Evolutionary conservation across 768 basidiomycete genomes (phyloP), one percentile per base, ranked within the genome.

Genomic region (Pluteus cervinus): DNA sequence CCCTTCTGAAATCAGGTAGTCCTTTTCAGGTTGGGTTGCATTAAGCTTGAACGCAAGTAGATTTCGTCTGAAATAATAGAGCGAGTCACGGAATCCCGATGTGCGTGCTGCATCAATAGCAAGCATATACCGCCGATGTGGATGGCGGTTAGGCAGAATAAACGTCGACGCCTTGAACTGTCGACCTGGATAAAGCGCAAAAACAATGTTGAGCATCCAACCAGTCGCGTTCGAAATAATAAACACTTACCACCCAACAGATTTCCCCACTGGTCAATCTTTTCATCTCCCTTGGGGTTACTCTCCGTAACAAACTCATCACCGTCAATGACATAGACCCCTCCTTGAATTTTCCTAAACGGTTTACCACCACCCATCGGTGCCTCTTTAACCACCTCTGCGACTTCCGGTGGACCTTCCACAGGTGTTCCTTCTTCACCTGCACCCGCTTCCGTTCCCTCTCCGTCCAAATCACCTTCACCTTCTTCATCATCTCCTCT

Each of bases 21-120:
- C 90, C 56, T 97, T 96, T 62, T 98, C 96, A 12, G 76, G 71
- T 41, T 90, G 85, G 0, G 83, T 86, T 22, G 90, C 89, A 45
- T 83, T 84, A 42, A 96, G 73, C 60, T 98, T 98, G 67, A 92
- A 71, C 11, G 94, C 85, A 20, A 90, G 78, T 0, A 79, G 78
- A 46, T 94, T 96, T 5, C 91, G 76, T 3, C 96, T 84, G 62
- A 97, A 93, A 61, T 97, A 97, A 61, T 97, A 96, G n/a, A 98
- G 66, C 7, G 96, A 97, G 58, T 98, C 96, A 33, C 91, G 78
- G 62, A 91, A 97, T 4, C 96, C 96, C 14, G 90, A 93, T 7
- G 89, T 88, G 18, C 94, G 80, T 1, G 96, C 96, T 3, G 92
- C 94, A 53, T 99, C 96, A 41, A 99, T 98, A 15, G 94, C 92